phyloP scores from a whole-genome alignment of 441 rosid species.

The Codiaeum variegatum region DNA sequence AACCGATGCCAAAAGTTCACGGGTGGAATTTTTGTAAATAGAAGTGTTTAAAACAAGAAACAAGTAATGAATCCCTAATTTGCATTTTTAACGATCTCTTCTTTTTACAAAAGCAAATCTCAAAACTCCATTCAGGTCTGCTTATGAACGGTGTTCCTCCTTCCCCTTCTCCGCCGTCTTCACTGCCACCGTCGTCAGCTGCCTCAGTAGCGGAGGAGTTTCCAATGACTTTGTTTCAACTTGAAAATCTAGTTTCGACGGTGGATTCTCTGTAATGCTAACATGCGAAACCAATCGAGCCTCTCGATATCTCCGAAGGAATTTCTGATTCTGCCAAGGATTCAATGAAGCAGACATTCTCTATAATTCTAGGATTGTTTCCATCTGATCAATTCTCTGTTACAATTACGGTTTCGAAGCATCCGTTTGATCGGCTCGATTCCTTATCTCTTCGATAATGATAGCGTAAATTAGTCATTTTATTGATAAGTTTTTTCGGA shows the following conservation, averaged over 20 bases:
- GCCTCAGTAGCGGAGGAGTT: conserved; percentile 67
- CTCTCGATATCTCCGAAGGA: conserved; percentile 74
- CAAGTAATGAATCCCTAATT: no score
- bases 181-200: conserved; percentile 33
- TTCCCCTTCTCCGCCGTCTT: not conserved
- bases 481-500: conserved; percentile 15
- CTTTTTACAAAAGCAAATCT: no score
- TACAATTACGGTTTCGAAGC: conserved; percentile 44
- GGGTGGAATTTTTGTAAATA: no score
- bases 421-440: conserved; percentile 64
- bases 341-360: conserved; percentile 81
- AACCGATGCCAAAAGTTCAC: no score
- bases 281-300: conserved; percentile 65
- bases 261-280: conserved; percentile 74
- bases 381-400: conserved; percentile 81
- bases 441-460: conserved; percentile 66
- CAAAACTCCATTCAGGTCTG: no score
- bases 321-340: conserved; percentile 77
- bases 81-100: no score
- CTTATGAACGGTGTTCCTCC: conserved; percentile 10
- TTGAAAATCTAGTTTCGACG: conserved; percentile 55
- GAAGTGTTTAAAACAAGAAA: no score
- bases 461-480: conserved; percentile 50
- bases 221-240: conserved; percentile 79
- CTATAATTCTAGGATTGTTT: conserved; percentile 83